Evolutionary conservation across 306 rosid genomes (phyloP).

Genomic region (Casuarina cunninghamiana): DNA sequence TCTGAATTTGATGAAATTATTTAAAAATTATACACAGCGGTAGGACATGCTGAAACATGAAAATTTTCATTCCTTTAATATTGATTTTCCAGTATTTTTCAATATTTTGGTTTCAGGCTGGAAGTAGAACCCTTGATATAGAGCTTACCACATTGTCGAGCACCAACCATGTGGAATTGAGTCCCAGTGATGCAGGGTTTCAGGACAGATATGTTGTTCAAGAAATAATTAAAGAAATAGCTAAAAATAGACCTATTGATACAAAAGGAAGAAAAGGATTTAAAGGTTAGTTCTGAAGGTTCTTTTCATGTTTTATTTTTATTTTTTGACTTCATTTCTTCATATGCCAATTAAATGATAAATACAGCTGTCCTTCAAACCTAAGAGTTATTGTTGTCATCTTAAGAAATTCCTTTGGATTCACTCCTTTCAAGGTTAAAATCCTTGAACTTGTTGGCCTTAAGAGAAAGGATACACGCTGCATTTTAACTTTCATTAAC

Average conservation of each 20-base stretch:
- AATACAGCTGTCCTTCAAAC: neutral
- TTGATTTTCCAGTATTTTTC: neutral
- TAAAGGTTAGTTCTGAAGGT: slow-evolving; percentile 50
- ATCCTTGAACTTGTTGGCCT: neutral
- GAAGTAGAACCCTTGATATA: slow-evolving; percentile 83
- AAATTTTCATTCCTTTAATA: neutral
- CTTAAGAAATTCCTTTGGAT: neutral
- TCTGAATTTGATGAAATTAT: neutral
- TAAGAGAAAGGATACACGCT: neutral
- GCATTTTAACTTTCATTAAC: neutral
- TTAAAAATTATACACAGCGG: neutral
- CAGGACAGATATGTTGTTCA: slow-evolving; percentile 91
- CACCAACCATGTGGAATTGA: slow-evolving; percentile 82
- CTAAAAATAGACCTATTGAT: slow-evolving; percentile 83
- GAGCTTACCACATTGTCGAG: slow-evolving; percentile 90
- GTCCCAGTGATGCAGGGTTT: slow-evolving; percentile 95
- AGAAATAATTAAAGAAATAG: slow-evolving; percentile 94
- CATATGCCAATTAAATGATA: slow-evolving; percentile 1
- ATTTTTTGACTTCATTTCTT: neutral
- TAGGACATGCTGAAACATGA: slow-evolving; percentile 3
- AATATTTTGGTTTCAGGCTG: slow-evolving; percentile 62
- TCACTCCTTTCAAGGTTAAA: neutral
- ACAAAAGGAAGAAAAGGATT: slow-evolving; percentile 83
- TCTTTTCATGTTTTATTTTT: neutral
- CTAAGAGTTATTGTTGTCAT: neutral